Evolutionary conservation across 1,139 yeast genomes (phyloP), one percentile per base, ranked within the genome.

Genomic region (Debaryomyces singareniensis): DNA sequence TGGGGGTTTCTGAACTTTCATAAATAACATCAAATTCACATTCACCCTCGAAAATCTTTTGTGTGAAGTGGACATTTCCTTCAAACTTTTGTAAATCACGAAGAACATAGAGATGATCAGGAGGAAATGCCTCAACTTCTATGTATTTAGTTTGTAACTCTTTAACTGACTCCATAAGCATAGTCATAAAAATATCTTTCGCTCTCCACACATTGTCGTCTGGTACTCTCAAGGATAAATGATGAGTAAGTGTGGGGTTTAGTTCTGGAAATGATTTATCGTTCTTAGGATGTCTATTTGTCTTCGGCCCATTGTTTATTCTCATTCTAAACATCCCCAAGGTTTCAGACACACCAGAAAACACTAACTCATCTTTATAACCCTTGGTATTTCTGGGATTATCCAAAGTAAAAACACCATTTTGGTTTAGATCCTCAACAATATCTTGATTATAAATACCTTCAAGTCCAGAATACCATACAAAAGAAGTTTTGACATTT

Each of bases 41-140:
- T n/a, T 61, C 61, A 1, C 95, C 93, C 42, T 69, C 60, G 47
- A 76, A 91, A 0, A 78, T 64, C 44, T 83, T 79, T 55, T 91
- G 96, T 15, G 87, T 57, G 37, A 73, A 70, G 51, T 89, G 96
- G 37, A 84, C 53, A 47, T 86, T 86, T 1, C 96, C 96, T 39
- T 72, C 73, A 40, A 77, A 78, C 14, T 62, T 55, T 32, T 73
- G 71, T 20, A 77, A 40, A 47, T 86, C 80, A 43, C 85, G 68
- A 20, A 87, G 39, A 3, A 75, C 57, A 33, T 74, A 74, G 2
- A 68, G 53, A 41, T 72, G 78, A 18, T 59, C 62, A 0, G 79
- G 67, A 1, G 78, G 74, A 12, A 69, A 36, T 1, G 45, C 35
- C 2, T 46, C 45, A 23, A 43, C 52, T 2, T 52, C 42, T 3